Base-by-base conservation (phyloP, 2,329 filamentous ascomycete genomes). In the Botryotinia narcissicola region DNA sequence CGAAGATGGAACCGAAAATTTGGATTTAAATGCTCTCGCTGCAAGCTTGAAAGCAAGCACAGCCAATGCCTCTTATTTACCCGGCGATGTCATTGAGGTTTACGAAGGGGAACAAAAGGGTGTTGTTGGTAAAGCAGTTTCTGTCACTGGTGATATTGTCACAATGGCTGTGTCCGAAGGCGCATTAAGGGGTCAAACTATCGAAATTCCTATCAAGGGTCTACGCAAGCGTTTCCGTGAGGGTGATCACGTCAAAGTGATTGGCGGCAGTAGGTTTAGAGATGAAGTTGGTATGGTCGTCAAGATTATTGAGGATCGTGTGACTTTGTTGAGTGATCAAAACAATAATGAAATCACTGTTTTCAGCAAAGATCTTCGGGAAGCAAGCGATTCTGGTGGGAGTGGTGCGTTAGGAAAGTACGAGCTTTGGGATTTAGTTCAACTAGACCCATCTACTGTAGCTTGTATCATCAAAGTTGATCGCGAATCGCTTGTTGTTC, bases 281-380 rank as follows among this genome's bases (percentile, higher is more conserved):
- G 96, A 98, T 78, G 96, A 99, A 83, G 92, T 98, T 62, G 96
- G 96, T 83, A 97, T 98, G 89, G 95, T 99, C 70, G 94, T 98
- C 77, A 93, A 94, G 82, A 96, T 98, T 77, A 92, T 90, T 67
- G 94, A 97, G 74, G 96, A 99, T 81, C 91, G 93, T 57, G 94
- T 99, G 73, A 98, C 96, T 1, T 86, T 99, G 76, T 86, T 99
- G 77, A 97, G 93, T 66, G 96, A 99, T 83, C 94, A 96, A 81
- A 96, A 90, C 75, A 95, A 96, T 83, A 91, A 91, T 70, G 96
- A 99, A 81, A 94, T 99, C 78, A 98, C 95, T 0, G 96, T 99
- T 48, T 99, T 99, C 81, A 98, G 95, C 85, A 98, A 97, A 82
- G 96, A 99, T 84, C 84, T 99, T 75, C 90, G 97, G 77, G 93